Conservation (phyloP, 2,329 filamentous ascomycete genomes). For the Aureobasidium pullulans region DNA sequence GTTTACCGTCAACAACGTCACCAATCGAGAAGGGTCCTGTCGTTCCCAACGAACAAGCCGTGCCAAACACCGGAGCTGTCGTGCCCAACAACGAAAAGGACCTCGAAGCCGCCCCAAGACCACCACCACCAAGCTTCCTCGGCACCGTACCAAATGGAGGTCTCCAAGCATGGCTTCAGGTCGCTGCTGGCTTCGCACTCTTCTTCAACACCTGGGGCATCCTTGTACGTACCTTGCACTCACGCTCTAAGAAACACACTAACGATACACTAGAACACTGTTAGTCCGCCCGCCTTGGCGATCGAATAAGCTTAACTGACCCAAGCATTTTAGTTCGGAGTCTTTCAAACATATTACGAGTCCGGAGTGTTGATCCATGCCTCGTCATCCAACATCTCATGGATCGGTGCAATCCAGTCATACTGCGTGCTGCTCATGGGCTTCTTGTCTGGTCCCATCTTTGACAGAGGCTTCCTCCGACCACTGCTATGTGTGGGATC, state of each 20-base stretch:
- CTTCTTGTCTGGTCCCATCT: slow-evolving; percentile 11
- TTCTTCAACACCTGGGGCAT: slow-evolving; percentile 41
- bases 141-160: slow-evolving; percentile 35
- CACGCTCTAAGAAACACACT: slow-evolving; percentile 12
- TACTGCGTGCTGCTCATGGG: slow-evolving; percentile 21
- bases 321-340: slow-evolving; percentile 7
- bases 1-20: neutral
- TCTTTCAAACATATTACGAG: slow-evolving; percentile 19
- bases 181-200: slow-evolving; percentile 40
- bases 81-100: neutral
- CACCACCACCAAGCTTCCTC: slow-evolving; percentile 12
- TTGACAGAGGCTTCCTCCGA: slow-evolving; percentile 11
- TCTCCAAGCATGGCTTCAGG: slow-evolving; percentile 41
- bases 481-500: slow-evolving; percentile 5
- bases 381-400: slow-evolving; percentile 23
- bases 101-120: neutral
- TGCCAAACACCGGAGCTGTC: neutral
- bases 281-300: neutral
- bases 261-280: slow-evolving; percentile 1
- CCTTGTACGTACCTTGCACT: too few relatives aligned
- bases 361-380: slow-evolving; percentile 14
- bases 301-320: slow-evolving; percentile 8
- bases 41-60: slow-evolving; percentile 5
- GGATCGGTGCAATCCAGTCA: slow-evolving; percentile 24
- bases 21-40: slow-evolving; percentile 8